phyloP scores from a whole-genome alignment of 2,329 filamentous ascomycete species.

The Colletotrichum ledebouriae region DNA sequence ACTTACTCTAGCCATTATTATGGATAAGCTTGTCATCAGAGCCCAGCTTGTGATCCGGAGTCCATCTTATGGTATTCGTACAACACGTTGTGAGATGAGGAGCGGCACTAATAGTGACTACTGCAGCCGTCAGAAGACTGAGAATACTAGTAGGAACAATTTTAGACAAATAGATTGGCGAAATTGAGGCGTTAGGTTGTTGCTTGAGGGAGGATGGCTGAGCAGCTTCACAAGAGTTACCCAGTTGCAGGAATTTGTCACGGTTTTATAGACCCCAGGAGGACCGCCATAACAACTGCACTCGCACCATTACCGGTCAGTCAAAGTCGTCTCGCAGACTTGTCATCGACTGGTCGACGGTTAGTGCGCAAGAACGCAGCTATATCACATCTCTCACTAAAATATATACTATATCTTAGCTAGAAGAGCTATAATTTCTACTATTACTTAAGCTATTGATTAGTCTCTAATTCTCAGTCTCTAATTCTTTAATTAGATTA shows the following conservation, averaged over 20 bases:
- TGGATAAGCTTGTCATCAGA: conserved; percentile 20
- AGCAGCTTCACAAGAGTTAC: neutral
- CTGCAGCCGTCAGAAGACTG: conserved; percentile 21
- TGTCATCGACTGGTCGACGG: too few species aligned
- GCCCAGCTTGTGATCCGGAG: conserved; percentile 7
- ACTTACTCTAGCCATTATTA: conserved; percentile 2
- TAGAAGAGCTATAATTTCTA: too few species aligned
- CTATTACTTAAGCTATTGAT: too few species aligned
- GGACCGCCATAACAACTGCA: too few species aligned
- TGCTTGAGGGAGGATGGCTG: neutral
- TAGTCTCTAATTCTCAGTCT: too few species aligned
- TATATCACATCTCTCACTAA: too few species aligned
- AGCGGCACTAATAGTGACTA: conserved; percentile 15
- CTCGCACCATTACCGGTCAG: too few species aligned
- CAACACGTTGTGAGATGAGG: conserved; percentile 10
- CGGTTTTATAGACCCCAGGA: neutral
- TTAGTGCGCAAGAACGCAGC: too few species aligned
- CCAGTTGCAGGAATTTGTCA: neutral
- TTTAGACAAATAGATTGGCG: neutral
- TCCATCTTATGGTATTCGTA: conserved; percentile 20
- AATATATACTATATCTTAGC: too few species aligned
- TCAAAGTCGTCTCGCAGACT: too few species aligned
- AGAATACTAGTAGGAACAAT: conserved; percentile 29
- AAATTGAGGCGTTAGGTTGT: neutral
- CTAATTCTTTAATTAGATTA: too few species aligned